These are phyloP conservation scores for Mucor saturninus DNA, from an alignment of 371 early-diverging fungal genomes.

Conservation along the genomic window DNA sequence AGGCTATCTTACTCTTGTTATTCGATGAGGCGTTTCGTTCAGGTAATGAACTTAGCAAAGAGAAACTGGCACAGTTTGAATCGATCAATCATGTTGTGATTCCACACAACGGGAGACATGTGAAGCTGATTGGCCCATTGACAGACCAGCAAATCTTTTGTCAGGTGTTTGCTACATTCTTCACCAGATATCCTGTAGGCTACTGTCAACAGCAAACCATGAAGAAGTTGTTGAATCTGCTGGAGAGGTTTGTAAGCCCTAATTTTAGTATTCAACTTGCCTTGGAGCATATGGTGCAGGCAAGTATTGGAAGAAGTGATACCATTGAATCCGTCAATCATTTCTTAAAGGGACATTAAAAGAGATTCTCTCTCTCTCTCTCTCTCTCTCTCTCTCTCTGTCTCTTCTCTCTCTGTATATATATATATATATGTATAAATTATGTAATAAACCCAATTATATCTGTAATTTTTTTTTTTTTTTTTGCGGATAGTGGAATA, in stretches of 20 bases:
- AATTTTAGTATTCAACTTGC: slow-evolving; percentile 15
- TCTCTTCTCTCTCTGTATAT: not conserved
- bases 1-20: slow-evolving; percentile 17
- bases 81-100: not conserved
- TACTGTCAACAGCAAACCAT: slow-evolving; percentile 24
- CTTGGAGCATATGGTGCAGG: slow-evolving; percentile 20
- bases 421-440: not conserved
- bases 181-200: slow-evolving; percentile 28
- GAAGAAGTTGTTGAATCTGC: slow-evolving; percentile 11
- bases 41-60: slow-evolving; percentile 1
- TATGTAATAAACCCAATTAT: no score
- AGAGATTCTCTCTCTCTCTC: no score
- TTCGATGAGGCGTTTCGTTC: slow-evolving; percentile 34
- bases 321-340: slow-evolving; percentile 16
- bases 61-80: slow-evolving; percentile 9
- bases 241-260: slow-evolving; percentile 17
- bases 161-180: slow-evolving; percentile 24
- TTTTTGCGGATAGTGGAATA: no score
- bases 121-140: slow-evolving; percentile 7
- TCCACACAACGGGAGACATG: not conserved
- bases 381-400: no score
- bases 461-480: no score
- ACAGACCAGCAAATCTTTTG: slow-evolving; percentile 22
- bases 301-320: slow-evolving; percentile 18
- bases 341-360: slow-evolving; percentile 14